Conservation (phyloP, 805 yeast genomes). For the Cyberlindnera suaveolens region DNA sequence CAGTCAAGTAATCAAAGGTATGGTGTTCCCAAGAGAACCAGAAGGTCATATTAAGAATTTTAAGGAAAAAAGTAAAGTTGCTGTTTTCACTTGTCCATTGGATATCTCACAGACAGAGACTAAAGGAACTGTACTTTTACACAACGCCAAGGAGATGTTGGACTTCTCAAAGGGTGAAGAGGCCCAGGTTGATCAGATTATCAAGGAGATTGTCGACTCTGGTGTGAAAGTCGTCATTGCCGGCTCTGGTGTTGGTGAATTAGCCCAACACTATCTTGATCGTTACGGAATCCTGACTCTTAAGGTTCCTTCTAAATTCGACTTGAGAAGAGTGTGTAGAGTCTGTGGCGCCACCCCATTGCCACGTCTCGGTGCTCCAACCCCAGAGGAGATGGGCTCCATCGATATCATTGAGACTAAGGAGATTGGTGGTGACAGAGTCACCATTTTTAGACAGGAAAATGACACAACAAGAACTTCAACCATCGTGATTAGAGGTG, state of each 20-base stretch:
- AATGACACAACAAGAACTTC: slow-evolving; percentile 66
- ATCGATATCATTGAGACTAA: slow-evolving; percentile 84
- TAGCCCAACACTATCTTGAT: slow-evolving; percentile 89
- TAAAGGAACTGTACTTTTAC: slow-evolving; percentile 92
- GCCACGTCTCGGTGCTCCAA: slow-evolving; percentile 90
- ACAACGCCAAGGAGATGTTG: slow-evolving; percentile 94
- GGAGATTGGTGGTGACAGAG: slow-evolving; percentile 97
- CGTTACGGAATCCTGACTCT: slow-evolving; percentile 79
- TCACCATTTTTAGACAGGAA: slow-evolving; percentile 84
- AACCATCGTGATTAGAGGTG: slow-evolving; percentile 92
- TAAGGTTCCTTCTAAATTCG: slow-evolving; percentile 91
- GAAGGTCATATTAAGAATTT: slow-evolving; percentile 79
- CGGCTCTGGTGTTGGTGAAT: slow-evolving; percentile 90
- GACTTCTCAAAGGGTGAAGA: slow-evolving; percentile 97
- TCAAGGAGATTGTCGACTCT: slow-evolving; percentile 74
- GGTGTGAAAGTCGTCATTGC: slow-evolving; percentile 89
- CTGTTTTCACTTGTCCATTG: slow-evolving; percentile 86
- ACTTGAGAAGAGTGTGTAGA: slow-evolving; percentile 85
- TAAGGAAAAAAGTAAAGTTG: slow-evolving; percentile 67
- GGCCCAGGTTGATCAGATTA: slow-evolving; percentile 78
- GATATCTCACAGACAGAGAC: slow-evolving; percentile 97
- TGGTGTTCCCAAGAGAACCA: slow-evolving; percentile 98
- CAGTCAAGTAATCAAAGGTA: slow-evolving; percentile 85
- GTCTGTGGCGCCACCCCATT: slow-evolving; percentile 97
- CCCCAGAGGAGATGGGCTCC: slow-evolving; percentile 88